Evolutionary conservation across 495 filamentous ascomycete species (phyloP).

Genomic region (Penicillium ucsense): DNA sequence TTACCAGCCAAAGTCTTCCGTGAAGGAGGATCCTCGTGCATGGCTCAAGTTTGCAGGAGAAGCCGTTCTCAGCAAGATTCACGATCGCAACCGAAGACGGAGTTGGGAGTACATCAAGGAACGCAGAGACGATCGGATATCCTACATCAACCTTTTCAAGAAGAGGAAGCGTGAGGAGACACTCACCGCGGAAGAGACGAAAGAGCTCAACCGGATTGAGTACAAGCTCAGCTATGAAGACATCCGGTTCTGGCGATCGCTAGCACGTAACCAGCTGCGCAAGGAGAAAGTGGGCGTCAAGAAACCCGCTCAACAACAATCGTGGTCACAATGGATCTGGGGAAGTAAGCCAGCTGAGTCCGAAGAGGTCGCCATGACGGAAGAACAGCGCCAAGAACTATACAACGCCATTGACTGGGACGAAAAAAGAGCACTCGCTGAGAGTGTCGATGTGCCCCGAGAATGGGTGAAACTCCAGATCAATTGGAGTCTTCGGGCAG

Average conservation of each 20-base stretch:
- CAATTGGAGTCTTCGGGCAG: slow-evolving; percentile 79
- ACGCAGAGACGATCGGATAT: slow-evolving; percentile 76
- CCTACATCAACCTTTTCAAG: slow-evolving; percentile 92
- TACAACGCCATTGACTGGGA: slow-evolving; percentile 98
- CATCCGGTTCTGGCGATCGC: slow-evolving; percentile 88
- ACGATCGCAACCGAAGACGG: slow-evolving; percentile 82
- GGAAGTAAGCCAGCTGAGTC: slow-evolving; percentile 62
- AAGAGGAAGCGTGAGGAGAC: slow-evolving; percentile 74
- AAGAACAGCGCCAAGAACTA: slow-evolving; percentile 90
- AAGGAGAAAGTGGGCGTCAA: slow-evolving; percentile 86
- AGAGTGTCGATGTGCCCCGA: slow-evolving; percentile 77
- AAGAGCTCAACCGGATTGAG: slow-evolving; percentile 68
- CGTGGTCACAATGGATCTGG: slow-evolving; percentile 86
- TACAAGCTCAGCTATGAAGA: slow-evolving; percentile 90
- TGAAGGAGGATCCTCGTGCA: slow-evolving; percentile 82
- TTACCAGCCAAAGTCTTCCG: slow-evolving; percentile 71
- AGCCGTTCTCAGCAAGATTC: slow-evolving; percentile 84
- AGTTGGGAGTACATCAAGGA: slow-evolving; percentile 92
- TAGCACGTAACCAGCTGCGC: slow-evolving; percentile 87
- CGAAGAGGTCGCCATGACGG: slow-evolving; percentile 74
- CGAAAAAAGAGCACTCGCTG: slow-evolving; percentile 82
- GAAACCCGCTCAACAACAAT: slow-evolving; percentile 54
- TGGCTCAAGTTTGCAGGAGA: slow-evolving; percentile 88
- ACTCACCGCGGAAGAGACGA: slow-evolving; percentile 54
- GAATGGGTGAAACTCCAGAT: slow-evolving; percentile 89